These are phyloP conservation scores for Cerioporus squamosus DNA, from an alignment of 1,284 basidiomycete genomes.

Conservation along the genomic window DNA sequence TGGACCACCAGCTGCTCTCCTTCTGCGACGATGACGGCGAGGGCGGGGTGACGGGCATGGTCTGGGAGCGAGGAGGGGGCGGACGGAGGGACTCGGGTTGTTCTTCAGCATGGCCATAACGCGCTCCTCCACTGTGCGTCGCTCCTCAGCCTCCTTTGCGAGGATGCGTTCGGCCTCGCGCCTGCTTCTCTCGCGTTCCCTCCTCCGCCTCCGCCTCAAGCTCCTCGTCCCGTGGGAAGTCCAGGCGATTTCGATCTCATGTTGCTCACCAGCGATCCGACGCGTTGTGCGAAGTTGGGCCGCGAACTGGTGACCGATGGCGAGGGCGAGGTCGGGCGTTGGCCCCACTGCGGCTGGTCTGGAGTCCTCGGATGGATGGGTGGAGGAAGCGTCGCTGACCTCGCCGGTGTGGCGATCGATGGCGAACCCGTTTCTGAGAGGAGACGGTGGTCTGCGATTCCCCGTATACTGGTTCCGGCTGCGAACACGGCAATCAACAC, in stretches of 20 bases:
- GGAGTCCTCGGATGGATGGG: slow-evolving; percentile 49
- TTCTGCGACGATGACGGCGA: slow-evolving; percentile 68
- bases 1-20: slow-evolving; percentile 67
- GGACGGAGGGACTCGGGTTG: slow-evolving; percentile 44
- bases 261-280: slow-evolving; percentile 63
- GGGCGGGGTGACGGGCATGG: slow-evolving; percentile 51
- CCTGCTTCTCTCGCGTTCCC: slow-evolving; percentile 72
- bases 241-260: slow-evolving; percentile 48
- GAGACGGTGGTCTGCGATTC: slow-evolving; percentile 61
- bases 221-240: slow-evolving; percentile 72
- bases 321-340: slow-evolving; percentile 60
- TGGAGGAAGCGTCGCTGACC: slow-evolving; percentile 53
- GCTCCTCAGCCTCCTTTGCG: slow-evolving; percentile 67
- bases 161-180: slow-evolving; percentile 78
- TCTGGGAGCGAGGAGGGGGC: slow-evolving; percentile 58
- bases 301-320: slow-evolving; percentile 75
- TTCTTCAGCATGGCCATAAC: slow-evolving; percentile 73
- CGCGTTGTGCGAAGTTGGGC: slow-evolving; percentile 70
- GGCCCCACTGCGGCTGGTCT: slow-evolving; percentile 45
- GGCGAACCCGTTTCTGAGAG: slow-evolving; percentile 63
- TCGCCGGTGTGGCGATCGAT: slow-evolving; percentile 59
- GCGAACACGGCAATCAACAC: slow-evolving; percentile 21
- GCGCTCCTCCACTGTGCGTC: slow-evolving; percentile 69
- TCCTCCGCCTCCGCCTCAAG: slow-evolving; percentile 77
- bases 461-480: slow-evolving; percentile 43